Evolutionary conservation across 2,329 filamentous ascomycete species (phyloP).

Genomic region (Fusarium euwallaceae): DNA sequence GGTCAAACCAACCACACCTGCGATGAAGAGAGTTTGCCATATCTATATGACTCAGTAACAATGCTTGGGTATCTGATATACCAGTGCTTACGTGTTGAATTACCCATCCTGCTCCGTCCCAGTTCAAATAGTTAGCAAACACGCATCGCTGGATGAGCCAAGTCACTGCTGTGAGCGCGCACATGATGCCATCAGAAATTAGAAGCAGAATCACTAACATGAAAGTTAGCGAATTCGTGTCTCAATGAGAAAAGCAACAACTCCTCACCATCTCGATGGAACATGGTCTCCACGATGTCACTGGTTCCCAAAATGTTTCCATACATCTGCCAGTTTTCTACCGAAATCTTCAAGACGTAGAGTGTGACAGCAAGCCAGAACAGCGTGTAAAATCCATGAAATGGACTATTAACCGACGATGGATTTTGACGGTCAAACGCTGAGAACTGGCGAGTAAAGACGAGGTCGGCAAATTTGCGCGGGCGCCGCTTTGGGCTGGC

Average conservation of each 20-base stretch:
- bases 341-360: conserved; percentile 75
- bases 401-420: conserved; percentile 73
- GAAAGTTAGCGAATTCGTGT: conserved; percentile 9
- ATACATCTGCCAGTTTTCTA: conserved; percentile 76
- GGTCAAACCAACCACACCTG: conserved; percentile 73
- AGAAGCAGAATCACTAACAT: conserved; percentile 65
- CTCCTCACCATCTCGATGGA: conserved; percentile 60
- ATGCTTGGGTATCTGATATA: not conserved
- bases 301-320: conserved; percentile 78
- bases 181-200: conserved; percentile 78
- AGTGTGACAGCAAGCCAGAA: conserved; percentile 81
- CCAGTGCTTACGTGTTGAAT: conserved; percentile 71
- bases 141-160: conserved; percentile 75
- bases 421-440: conserved; percentile 81
- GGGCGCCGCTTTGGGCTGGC: conserved; percentile 25
- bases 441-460: conserved; percentile 81
- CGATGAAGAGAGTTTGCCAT: conserved; percentile 77
- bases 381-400: conserved; percentile 83
- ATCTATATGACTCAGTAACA: conserved; percentile 54
- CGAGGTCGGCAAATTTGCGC: conserved; percentile 61
- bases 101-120: conserved; percentile 79
- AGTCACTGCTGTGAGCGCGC: conserved; percentile 73
- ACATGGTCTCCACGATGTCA: conserved; percentile 80
- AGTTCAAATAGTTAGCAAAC: conserved; percentile 70
- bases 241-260: not conserved